Evolutionary conservation across 2,329 filamentous ascomycete genomes (phyloP), one percentile per base, ranked within the genome.

Genomic region (Calcarisporium arbuscula): DNA sequence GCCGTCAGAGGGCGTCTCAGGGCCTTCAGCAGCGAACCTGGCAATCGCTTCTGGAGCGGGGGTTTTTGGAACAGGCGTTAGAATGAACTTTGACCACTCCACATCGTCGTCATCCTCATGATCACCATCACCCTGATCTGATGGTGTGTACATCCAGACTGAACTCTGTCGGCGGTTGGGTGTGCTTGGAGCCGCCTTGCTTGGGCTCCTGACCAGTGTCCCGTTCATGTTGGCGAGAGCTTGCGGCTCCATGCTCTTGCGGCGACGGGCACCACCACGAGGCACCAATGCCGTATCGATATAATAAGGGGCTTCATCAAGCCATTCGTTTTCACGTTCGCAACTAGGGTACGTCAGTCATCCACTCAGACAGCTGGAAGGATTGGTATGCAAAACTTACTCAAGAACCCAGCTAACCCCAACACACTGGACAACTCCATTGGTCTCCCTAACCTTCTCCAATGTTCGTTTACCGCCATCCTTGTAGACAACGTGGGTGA

Each of bases 401-500:
- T 94, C 86, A 43, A 94, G 71, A 35, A 92, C 83, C 86, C 87
- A 95, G 45, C 80, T 80, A 30, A 94, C 83, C 32, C 87, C 87
- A 36, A 95, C 86, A 60, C 87, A 94, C 47, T 85, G 80, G 23
- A 95, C 84, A 19, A 85, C 68, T 6, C 85, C 85, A 11, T 74
- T 71, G 25, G 76, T 80, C 48, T 82, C 74, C 38, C 78, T 71
- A 6, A 90, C 82, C 60, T 88, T 94, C 53, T 94, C 82, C 45
- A 95, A 61, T 1, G 87, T 94, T 18, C 81, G 71, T 51, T 82
- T 80, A 27, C 80, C 80, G 29, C 88, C 88, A 51, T 94, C 88
- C 57, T 94, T 95, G 67, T 80, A 95, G 6, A 95, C 77, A 7
- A 95, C 84, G 52, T 95, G 88, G 0, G 87, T 94, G 48, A 94